Evolutionary conservation across 2,329 filamentous ascomycete genomes (phyloP).

Genomic region (Tricladium varicosporioides): DNA sequence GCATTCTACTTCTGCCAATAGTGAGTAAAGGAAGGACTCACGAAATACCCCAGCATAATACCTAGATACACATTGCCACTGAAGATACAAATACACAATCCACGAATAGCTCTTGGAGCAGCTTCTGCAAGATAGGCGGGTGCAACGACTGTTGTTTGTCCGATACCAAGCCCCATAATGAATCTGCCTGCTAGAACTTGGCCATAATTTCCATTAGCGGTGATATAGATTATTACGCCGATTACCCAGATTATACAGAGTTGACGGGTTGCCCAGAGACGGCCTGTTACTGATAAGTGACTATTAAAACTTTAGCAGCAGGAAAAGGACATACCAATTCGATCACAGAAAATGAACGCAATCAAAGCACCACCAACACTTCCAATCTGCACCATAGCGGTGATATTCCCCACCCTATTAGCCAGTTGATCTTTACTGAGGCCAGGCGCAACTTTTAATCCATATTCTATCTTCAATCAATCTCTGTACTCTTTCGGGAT

Average conservation of each 20-base stretch:
- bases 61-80: constrained; percentile 24
- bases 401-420: constrained; percentile 37
- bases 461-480: constrained; percentile 19
- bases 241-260: constrained; percentile 25
- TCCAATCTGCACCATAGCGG: constrained; percentile 40
- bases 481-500: too few relatives aligned
- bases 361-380: constrained; percentile 36
- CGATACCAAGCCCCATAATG: constrained; percentile 35
- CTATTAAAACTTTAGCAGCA: constrained; percentile 21
- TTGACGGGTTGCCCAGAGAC: constrained; percentile 28
- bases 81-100: constrained; percentile 28
- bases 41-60: constrained; percentile 29
- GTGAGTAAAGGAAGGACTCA: background rate
- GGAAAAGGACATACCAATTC: constrained; percentile 17
- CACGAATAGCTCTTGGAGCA: constrained; percentile 25
- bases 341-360: constrained; percentile 25
- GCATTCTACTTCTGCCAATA: background rate
- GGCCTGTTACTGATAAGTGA: constrained; percentile 24
- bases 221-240: constrained; percentile 35
- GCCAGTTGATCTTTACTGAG: constrained; percentile 29
- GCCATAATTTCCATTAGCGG: constrained; percentile 30
- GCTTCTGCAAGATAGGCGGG: constrained; percentile 36
- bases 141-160: constrained; percentile 38
- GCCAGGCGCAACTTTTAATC: constrained; percentile 8
- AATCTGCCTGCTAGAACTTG: constrained; percentile 28